Percentiles rank a stretch among this genome's conserved stretches.
These are phyloP conservation scores for Populus nigra DNA, from an alignment of 345 rosid genomes.

Conservation along the genomic window DNA sequence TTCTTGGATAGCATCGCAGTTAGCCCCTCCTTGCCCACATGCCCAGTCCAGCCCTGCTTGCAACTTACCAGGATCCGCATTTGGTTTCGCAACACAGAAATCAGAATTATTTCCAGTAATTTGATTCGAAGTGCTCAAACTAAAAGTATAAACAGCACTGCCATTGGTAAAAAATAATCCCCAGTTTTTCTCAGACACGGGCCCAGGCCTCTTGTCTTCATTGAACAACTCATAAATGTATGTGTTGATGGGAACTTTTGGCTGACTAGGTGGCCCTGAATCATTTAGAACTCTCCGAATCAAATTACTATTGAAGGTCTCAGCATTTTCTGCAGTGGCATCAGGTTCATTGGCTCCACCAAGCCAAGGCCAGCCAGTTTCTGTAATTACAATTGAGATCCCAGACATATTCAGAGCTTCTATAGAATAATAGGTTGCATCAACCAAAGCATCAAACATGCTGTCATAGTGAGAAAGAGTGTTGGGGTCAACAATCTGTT, in stretches of 20 bases:
- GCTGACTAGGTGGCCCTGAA: conserved; percentile 91
- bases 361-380: conserved; percentile 96
- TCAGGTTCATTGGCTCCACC: conserved; percentile 77
- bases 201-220: conserved; percentile 77
- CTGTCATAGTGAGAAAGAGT: conserved; percentile 84
- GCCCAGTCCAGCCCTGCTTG: conserved; percentile 86
- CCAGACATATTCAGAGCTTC: conserved; percentile 62
- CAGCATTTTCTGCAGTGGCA: conserved; percentile 71
- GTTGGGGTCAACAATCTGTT: conserved; percentile 98
- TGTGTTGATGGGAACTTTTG: conserved; percentile 57
- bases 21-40: conserved; percentile 89
- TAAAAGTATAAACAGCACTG: conserved; percentile 64
- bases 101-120: conserved; percentile 44
- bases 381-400: conserved; percentile 75
- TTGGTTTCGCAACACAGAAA: conserved; percentile 77
- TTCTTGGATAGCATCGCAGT: conserved; percentile 62
- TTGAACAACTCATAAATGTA: conserved; percentile 88
- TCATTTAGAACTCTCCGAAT: conserved; percentile 67
- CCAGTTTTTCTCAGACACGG: conserved; percentile 83
- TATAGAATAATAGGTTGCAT: conserved; percentile 91
- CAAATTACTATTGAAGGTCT: conserved; percentile 69
- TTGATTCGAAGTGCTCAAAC: conserved; percentile 37
- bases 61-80: conserved; percentile 66
- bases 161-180: conserved; percentile 76
- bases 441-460: conserved; percentile 99